Evolutionary conservation across 371 early-diverging fungal genomes (phyloP).

Genomic region (Mortierella sp.): DNA sequence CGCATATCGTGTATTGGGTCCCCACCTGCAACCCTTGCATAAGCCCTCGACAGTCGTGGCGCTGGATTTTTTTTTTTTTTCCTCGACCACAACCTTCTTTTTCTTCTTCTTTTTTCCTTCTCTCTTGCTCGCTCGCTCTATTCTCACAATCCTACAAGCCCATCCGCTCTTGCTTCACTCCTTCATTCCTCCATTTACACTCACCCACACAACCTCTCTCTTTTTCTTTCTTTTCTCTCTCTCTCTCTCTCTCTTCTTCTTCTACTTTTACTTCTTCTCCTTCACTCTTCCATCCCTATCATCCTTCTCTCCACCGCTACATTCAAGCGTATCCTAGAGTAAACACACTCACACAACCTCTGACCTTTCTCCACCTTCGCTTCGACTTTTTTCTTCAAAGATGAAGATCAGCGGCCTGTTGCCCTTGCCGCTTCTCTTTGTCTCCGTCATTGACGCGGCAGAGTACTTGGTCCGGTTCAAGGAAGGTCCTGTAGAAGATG

Average conservation of each 20-base stretch:
- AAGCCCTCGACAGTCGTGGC: neutral
- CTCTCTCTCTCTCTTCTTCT: neutral
- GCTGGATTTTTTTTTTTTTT: neutral
- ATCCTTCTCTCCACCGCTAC: too few relatives aligned
- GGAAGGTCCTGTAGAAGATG: constrained; percentile 21
- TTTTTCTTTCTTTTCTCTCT: neutral
- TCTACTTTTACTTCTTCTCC: neutral
- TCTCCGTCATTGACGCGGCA: constrained; percentile 39
- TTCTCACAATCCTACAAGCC: neutral
- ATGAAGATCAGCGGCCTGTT: constrained; percentile 43
- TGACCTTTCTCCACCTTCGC: neutral
- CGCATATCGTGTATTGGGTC: neutral
- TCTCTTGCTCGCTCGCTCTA: neutral
- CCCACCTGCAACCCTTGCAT: neutral
- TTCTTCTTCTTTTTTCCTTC: neutral
- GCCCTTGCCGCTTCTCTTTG: constrained; percentile 35
- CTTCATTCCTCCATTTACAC: constrained; percentile 6
- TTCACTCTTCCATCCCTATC: neutral
- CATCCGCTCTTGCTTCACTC: constrained; percentile 4
- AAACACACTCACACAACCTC: too few relatives aligned
- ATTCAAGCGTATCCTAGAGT: too few relatives aligned
- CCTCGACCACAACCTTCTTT: neutral
- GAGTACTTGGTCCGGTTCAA: constrained; percentile 49
- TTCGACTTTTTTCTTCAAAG: constrained; percentile 3
- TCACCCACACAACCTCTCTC: neutral